Evolutionary conservation across 2,329 filamentous ascomycete genomes (phyloP).

Genomic region (Fusarium odoratissimum): DNA sequence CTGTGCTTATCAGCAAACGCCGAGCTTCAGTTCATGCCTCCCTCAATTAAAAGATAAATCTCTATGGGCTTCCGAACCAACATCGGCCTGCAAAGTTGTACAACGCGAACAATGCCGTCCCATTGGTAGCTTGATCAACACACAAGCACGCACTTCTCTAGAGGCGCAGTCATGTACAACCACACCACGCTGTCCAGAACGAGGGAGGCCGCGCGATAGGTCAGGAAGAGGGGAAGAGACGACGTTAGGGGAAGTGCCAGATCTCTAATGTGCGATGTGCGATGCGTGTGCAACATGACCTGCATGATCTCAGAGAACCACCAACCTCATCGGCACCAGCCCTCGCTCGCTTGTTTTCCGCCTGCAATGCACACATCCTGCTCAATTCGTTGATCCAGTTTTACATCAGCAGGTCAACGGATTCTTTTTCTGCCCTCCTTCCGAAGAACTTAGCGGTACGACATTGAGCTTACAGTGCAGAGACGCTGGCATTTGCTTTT

Average conservation of each 20-base stretch:
- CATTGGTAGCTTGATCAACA: conserved; percentile 40
- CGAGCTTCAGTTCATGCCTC: neutral
- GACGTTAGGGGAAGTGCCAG: conserved; percentile 40
- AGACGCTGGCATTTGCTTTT: neutral
- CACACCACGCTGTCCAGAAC: conserved; percentile 29
- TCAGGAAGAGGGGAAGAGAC: conserved; percentile 16
- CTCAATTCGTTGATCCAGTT: conserved; percentile 11
- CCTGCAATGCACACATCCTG: conserved; percentile 27
- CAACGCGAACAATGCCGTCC: conserved; percentile 34
- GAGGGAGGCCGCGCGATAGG: conserved; percentile 28
- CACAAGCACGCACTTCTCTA: conserved; percentile 25
- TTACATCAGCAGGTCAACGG: neutral
- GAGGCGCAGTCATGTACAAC: conserved; percentile 36
- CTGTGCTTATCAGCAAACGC: conserved; percentile 7
- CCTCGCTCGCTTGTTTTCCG: conserved; percentile 44
- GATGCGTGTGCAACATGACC: conserved; percentile 41
- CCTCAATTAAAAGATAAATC: neutral
- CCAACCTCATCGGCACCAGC: conserved; percentile 42
- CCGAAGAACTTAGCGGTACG: conserved; percentile 14
- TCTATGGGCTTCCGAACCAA: conserved; percentile 32
- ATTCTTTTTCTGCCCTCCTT: neutral
- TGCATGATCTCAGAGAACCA: conserved; percentile 46
- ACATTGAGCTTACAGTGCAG: neutral
- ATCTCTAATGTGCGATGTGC: conserved; percentile 42
- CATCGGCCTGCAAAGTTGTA: conserved; percentile 40